Conservation (phyloP, 2,329 filamentous ascomycete genomes). For the Verticillium klebahnii region DNA sequence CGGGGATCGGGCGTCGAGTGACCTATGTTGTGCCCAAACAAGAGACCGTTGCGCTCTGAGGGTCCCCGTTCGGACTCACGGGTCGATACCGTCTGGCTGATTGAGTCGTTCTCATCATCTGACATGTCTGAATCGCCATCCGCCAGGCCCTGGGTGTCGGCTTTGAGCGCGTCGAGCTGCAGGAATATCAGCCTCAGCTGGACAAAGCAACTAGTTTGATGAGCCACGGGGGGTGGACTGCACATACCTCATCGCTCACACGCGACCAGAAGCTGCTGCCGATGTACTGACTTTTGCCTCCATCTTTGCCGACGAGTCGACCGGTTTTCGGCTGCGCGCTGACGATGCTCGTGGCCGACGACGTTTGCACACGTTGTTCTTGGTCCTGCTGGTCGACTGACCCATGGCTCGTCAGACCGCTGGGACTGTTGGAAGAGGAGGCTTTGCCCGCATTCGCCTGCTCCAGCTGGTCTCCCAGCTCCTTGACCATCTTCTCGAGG, state of each 20-base stretch:
- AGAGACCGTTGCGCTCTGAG: conserved; percentile 42
- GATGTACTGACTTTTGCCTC: conserved; percentile 39
- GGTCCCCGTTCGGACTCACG: conserved; percentile 36
- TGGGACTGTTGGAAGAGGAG: conserved; percentile 11
- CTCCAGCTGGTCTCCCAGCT: conserved; percentile 38
- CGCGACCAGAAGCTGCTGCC: conserved; percentile 51
- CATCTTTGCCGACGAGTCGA: conserved; percentile 40
- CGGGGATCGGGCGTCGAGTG: conserved; percentile 23
- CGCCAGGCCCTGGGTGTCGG: conserved; percentile 27
- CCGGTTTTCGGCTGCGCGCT: conserved; percentile 38
- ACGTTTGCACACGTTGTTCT: not conserved
- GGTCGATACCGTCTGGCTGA: conserved; percentile 23
- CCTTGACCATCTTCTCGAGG: conserved; percentile 47
- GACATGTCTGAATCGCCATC: conserved; percentile 30
- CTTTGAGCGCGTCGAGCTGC: conserved; percentile 40
- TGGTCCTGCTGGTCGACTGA: not conserved
- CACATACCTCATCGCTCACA: conserved; percentile 48
- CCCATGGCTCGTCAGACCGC: not conserved
- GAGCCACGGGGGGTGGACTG: conserved; percentile 4
- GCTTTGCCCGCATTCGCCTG: conserved; percentile 29
- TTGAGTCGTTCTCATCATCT: conserved; percentile 27
- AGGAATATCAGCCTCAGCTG: not conserved
- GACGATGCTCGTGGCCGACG: conserved; percentile 4
- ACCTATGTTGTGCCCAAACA: conserved; percentile 42
- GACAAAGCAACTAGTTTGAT: conserved; percentile 5